A percentile compares a stretch with the other conserved stretches of the same genome.
phyloP scores from a whole-genome alignment of 805 yeast genomes.

The Spathaspora girioi region DNA sequence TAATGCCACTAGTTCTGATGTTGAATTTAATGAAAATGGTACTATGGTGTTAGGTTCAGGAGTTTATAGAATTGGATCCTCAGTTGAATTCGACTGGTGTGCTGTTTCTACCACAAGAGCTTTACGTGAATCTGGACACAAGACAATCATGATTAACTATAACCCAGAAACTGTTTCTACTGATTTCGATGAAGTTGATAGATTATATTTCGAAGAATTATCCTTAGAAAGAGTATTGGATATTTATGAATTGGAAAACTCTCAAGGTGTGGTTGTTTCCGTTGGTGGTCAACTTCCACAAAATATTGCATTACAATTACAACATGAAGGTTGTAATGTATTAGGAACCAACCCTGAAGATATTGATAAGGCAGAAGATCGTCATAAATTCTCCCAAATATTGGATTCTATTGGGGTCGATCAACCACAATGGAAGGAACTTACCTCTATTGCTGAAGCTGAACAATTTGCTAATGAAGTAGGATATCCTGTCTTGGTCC shows the following conservation, averaged over 20 bases:
- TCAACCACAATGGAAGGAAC: conserved; percentile 98
- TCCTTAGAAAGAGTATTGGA: conserved; percentile 96
- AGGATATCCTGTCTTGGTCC: conserved; percentile 91
- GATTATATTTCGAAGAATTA: conserved; percentile 93
- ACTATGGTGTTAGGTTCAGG: conserved; percentile 97
- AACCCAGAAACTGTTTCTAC: conserved; percentile 99
- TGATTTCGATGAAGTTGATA: conserved; percentile 96
- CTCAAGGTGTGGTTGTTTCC: conserved; percentile 89
- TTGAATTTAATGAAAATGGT: conserved; percentile 83
- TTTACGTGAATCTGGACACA: conserved; percentile 79
- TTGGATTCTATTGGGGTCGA: conserved; percentile 90
- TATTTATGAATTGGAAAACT: conserved; percentile 86
- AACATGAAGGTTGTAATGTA: conserved; percentile 78
- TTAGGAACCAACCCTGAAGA: conserved; percentile 93
- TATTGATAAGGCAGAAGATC: conserved; percentile 96
- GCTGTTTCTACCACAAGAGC: conserved; percentile 97
- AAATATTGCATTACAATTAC: conserved; percentile 86
- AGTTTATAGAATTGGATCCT: conserved; percentile 96
- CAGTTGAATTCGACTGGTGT: conserved; percentile 99
- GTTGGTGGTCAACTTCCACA: conserved; percentile 99
- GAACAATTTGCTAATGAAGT: conserved; percentile 79
- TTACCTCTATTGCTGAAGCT: conserved; percentile 82
- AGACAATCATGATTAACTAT: conserved; percentile 94
- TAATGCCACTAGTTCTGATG: conserved; percentile 84
- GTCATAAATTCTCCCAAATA: conserved; percentile 95